Evolutionary conservation across 2,329 filamentous ascomycete genomes (phyloP).

Genomic region (Fusarium udum): DNA sequence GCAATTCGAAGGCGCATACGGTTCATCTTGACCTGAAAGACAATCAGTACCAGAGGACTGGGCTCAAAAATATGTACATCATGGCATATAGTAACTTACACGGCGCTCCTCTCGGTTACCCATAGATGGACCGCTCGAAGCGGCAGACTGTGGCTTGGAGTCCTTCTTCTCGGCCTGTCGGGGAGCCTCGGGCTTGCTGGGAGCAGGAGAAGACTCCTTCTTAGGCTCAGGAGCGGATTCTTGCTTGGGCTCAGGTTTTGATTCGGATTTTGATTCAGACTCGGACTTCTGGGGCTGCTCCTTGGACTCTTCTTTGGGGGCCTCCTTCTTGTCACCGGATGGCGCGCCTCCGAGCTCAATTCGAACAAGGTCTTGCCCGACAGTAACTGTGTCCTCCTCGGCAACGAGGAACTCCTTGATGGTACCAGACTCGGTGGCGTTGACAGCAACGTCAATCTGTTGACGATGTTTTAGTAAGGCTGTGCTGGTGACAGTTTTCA

Average conservation of each 20-base stretch:
- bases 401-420: constrained; percentile 92
- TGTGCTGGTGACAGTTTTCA: not conserved
- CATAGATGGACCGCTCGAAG: constrained; percentile 51
- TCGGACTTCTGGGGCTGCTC: constrained; percentile 52
- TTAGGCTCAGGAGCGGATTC: constrained; percentile 48
- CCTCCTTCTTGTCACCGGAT: constrained; percentile 51
- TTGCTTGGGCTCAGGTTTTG: constrained; percentile 48
- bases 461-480: constrained; percentile 8
- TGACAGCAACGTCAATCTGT: constrained; percentile 95
- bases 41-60: constrained; percentile 3
- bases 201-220: constrained; percentile 44
- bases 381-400: constrained; percentile 94
- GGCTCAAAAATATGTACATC: not conserved
- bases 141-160: constrained; percentile 30
- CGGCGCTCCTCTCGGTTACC: constrained; percentile 88
- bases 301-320: constrained; percentile 39
- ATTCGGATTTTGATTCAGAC: constrained; percentile 49
- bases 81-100: constrained; percentile 61
- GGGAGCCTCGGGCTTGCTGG: constrained; percentile 39
- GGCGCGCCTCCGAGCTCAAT: constrained; percentile 78
- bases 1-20: constrained; percentile 98
- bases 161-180: constrained; percentile 43
- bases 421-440: constrained; percentile 87
- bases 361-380: constrained; percentile 90
- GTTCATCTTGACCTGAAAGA: constrained; percentile 93